Conservation (phyloP, 139 green algal genomes). For the Spirogloea muscicola region DNA sequence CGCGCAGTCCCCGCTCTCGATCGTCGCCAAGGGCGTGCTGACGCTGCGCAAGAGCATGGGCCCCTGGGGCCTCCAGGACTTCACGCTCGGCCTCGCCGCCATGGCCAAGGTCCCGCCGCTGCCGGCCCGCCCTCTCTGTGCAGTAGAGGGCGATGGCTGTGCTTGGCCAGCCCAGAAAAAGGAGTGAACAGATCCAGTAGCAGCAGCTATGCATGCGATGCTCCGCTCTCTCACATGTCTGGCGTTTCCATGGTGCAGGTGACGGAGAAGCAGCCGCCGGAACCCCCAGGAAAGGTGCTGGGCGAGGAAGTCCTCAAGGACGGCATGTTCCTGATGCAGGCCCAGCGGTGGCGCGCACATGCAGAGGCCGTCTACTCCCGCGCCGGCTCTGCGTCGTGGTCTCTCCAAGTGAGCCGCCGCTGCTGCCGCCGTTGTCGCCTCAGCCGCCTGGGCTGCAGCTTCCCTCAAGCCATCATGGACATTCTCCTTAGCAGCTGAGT, state of each 20-base stretch:
- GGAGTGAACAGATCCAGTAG: no score
- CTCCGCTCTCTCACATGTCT: no score
- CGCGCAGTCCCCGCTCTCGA: constrained; percentile 11
- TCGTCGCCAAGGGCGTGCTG: constrained; percentile 11
- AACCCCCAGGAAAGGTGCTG: not conserved
- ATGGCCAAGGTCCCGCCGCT: constrained; percentile 40
- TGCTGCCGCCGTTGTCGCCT: no score
- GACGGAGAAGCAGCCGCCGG: constrained; percentile 1
- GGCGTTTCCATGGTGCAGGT: no score
- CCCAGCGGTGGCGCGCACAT: constrained; percentile 22
- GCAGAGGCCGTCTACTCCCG: constrained; percentile 10
- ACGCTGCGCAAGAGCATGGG: constrained; percentile 21
- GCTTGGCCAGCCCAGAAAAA: no score
- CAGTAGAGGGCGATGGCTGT: no score
- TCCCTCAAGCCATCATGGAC: no score
- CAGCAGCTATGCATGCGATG: no score
- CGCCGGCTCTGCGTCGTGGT: constrained; percentile 8
- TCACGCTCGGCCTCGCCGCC: constrained; percentile 24
- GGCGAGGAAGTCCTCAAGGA: not conserved
- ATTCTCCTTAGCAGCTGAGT: no score
- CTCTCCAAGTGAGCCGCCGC: constrained; percentile 20
- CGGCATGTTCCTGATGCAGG: not conserved
- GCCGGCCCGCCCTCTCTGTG: no score
- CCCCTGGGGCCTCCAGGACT: constrained; percentile 15
- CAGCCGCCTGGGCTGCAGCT: no score